phyloP scores from a whole-genome alignment of 2,329 filamentous ascomycete genomes.

The Cladophialophora bantiana region DNA sequence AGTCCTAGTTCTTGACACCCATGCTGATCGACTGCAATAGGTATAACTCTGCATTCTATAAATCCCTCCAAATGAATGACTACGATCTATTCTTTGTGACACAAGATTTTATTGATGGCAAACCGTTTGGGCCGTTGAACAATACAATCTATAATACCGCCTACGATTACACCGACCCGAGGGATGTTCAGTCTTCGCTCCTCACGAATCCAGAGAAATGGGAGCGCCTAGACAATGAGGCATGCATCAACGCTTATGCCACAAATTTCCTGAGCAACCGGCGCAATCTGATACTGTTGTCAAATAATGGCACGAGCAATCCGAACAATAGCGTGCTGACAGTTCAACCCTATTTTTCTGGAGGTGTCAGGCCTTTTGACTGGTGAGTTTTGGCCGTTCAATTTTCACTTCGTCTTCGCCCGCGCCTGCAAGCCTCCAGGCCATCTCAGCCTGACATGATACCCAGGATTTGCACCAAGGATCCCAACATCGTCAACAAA shows the following conservation, averaged over 20 bases:
- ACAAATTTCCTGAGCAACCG: constrained; percentile 24
- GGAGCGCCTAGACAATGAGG: constrained; percentile 25
- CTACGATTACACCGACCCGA: neutral
- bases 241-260: constrained; percentile 34
- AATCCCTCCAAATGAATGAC: constrained; percentile 37
- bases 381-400: constrained; percentile 9
- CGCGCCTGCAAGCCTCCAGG: neutral
- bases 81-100: constrained; percentile 38
- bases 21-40: constrained; percentile 12
- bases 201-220: constrained; percentile 3
- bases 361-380: constrained; percentile 4
- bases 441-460: neutral
- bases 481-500: constrained; percentile 17
- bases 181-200: constrained; percentile 8
- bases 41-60: constrained; percentile 44
- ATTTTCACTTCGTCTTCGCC: neutral
- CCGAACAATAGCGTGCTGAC: constrained; percentile 7
- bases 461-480: constrained; percentile 29
- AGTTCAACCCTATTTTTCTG: constrained; percentile 3
- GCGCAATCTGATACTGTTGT: constrained; percentile 34
- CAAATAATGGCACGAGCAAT: constrained; percentile 13
- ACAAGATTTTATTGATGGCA: constrained; percentile 34
- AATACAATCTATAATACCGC: neutral
- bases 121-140: neutral
- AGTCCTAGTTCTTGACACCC: neutral